Evolutionary conservation across 106 monocot genomes (phyloP), one percentile per base, ranked within the genome.

Genomic region (Platanthera zijinensis): DNA sequence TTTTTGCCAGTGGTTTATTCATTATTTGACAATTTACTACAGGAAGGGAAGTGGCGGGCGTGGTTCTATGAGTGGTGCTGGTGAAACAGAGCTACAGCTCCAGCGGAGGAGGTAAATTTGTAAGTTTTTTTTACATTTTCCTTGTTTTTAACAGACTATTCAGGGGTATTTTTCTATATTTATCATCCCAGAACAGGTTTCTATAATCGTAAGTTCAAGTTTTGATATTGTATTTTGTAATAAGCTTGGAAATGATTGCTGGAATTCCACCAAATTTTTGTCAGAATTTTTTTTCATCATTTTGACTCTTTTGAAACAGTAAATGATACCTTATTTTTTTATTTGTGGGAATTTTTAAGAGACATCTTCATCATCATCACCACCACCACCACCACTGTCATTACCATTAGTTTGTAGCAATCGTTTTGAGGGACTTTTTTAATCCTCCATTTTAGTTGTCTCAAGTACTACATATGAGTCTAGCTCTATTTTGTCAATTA

Each of bases 31-130:
- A 11, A 30, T 66, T 66, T 22, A 30, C 15, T 85, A 17, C 79
- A 97, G 97, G 87, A 87, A 91, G 81, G 91, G 89, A 82, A 97
- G 89, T 85, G 97, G 97, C 7, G 97, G 97, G 4, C 91, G 89
- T 75, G 97, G 97, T 75, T 97, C 94, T 69, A 91, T 94, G 8
- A 87, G 97, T 88, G 97, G 97, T 83, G 97, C 97, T 75, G 97
- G 97, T 79, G 97, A 97, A 88, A 89, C 89, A 57, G 97, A 97
- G 86, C 84, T 97, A 75, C 97, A 97, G 71, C 94, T 97, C 80
- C 97, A 97, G 82, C 89, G 97, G 51, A 83, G 89, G 70, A 94
- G 97, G 97, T 97, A 73, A 13, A 9, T 74, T 48, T 70, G 6
- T 70, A 48, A 7, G 2, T 4, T 70, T 0, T 70, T 70, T 70